Evolutionary conservation across 1,284 basidiomycete genomes (phyloP).

Genomic region (Leccinum holopus): DNA sequence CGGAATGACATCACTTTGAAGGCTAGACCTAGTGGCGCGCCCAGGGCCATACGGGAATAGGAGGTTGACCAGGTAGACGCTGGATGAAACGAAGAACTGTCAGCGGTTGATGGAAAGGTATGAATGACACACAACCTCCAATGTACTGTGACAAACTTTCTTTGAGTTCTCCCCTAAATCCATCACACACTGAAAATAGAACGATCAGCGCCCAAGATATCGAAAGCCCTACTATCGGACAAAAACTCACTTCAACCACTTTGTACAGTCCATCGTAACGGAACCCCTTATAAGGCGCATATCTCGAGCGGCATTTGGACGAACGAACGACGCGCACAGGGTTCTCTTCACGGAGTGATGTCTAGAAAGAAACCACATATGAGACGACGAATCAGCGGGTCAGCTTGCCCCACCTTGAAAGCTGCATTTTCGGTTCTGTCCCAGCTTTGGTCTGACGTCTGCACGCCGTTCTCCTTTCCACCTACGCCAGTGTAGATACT

Average conservation of each 20-base stretch:
- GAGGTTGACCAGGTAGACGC: neutral
- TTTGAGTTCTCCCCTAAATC: neutral
- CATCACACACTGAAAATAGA: neutral
- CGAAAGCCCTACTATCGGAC: neutral
- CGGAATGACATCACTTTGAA: neutral
- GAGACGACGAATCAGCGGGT: neutral
- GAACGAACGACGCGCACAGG: conserved; percentile 12
- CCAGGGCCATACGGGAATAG: neutral
- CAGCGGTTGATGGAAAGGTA: neutral
- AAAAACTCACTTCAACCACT: neutral
- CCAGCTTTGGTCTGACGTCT: conserved; percentile 29
- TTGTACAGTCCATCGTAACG: conserved; percentile 5
- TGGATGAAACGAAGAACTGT: neutral
- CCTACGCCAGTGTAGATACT: conserved; percentile 33
- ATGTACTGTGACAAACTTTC: neutral
- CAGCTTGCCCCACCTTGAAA: conserved; percentile 18
- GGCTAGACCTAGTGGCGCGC: neutral
- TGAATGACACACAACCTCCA: neutral
- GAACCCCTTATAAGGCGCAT: neutral
- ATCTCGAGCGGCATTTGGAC: neutral
- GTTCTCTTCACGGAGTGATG: conserved; percentile 13
- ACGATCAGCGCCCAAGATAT: neutral
- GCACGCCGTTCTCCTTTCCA: conserved; percentile 19
- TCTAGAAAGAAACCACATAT: conserved; percentile 13
- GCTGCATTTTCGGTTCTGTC: conserved; percentile 12